phyloP scores from a whole-genome alignment of 2,329 filamentous ascomycete genomes.

The Scedosporium boydii region DNA sequence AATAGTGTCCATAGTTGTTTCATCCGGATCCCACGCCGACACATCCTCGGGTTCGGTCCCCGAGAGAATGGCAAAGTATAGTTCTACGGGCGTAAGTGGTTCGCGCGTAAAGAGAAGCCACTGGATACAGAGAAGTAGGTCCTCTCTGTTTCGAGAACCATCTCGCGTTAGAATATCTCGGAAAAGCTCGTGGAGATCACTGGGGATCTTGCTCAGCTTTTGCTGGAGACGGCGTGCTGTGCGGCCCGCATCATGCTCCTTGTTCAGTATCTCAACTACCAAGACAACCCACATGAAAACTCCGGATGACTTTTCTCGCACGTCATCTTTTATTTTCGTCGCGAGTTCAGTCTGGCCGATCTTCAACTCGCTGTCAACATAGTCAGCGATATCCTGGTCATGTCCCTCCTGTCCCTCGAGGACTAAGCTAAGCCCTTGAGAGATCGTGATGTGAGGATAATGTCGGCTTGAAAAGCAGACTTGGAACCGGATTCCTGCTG shows the following conservation, averaged over 20 bases:
- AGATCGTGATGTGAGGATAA: constrained; percentile 31
- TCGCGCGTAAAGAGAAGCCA: constrained; percentile 42
- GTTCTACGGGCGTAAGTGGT: constrained; percentile 31
- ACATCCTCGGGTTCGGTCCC: background rate
- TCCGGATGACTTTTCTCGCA: constrained; percentile 26
- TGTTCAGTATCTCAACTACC: constrained; percentile 27
- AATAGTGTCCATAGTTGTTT: background rate
- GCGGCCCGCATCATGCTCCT: constrained; percentile 18
- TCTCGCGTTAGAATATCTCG: background rate
- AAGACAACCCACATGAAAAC: constrained; percentile 36
- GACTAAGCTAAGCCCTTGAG: constrained; percentile 10
- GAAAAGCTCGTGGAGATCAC: background rate
- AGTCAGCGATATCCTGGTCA: background rate
- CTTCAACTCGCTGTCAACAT: background rate
- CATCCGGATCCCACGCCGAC: background rate
- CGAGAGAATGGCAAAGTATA: constrained; percentile 33
- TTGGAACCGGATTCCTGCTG: constrained; percentile 12
- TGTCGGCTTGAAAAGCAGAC: constrained; percentile 38
- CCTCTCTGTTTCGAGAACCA: background rate
- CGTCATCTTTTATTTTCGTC: constrained; percentile 6
- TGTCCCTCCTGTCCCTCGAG: background rate
- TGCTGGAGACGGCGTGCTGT: constrained; percentile 4
- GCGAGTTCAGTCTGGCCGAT: constrained; percentile 4
- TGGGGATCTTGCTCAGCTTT: background rate
- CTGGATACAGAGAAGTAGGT: background rate